phyloP scores from a whole-genome alignment of 805 yeast genomes.

The Ogataea angusta region DNA sequence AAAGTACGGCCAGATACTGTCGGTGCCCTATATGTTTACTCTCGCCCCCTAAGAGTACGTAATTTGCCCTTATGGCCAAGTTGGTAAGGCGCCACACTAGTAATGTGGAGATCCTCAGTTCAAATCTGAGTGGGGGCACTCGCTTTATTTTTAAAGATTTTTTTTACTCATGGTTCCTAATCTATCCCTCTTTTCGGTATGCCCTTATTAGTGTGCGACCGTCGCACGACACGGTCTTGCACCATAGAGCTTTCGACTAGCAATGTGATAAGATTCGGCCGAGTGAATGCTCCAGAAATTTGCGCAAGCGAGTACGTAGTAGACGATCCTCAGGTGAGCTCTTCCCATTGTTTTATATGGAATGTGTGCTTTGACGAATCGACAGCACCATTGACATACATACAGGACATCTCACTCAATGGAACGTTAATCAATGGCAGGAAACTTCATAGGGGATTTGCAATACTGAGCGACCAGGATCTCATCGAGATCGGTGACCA shows the following conservation, averaged over 20 bases:
- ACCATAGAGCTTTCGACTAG: slow-evolving; percentile 26
- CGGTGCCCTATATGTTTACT: not conserved
- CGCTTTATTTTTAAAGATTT: slow-evolving; percentile 8
- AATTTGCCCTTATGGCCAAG: slow-evolving; percentile 33
- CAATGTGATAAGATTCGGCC: slow-evolving; percentile 41
- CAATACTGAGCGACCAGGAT: slow-evolving; percentile 37
- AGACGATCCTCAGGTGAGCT: slow-evolving; percentile 40
- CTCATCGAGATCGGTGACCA: slow-evolving; percentile 36
- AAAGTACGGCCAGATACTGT: no score
- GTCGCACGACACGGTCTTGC: not conserved
- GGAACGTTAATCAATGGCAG: slow-evolving; percentile 45
- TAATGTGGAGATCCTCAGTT: slow-evolving; percentile 36
- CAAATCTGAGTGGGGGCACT: slow-evolving; percentile 34
- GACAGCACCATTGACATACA: slow-evolving; percentile 44
- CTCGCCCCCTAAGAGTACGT: not conserved
- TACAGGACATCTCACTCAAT: slow-evolving; percentile 50
- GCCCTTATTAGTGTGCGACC: slow-evolving; percentile 1
- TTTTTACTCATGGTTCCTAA: not conserved
- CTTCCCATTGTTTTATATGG: slow-evolving; percentile 41
- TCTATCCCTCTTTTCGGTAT: slow-evolving; percentile 7
- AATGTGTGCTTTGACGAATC: slow-evolving; percentile 43
- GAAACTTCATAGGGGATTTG: slow-evolving; percentile 28
- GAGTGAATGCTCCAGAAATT: slow-evolving; percentile 32
- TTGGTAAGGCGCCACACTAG: slow-evolving; percentile 37
- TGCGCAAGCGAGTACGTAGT: slow-evolving; percentile 25